A percentile compares a stretch with the other conserved stretches of the same genome.
Evolutionary conservation across 73 alveolate species (phyloP).

Genomic region (Paramecium tetraurelia): DNA sequence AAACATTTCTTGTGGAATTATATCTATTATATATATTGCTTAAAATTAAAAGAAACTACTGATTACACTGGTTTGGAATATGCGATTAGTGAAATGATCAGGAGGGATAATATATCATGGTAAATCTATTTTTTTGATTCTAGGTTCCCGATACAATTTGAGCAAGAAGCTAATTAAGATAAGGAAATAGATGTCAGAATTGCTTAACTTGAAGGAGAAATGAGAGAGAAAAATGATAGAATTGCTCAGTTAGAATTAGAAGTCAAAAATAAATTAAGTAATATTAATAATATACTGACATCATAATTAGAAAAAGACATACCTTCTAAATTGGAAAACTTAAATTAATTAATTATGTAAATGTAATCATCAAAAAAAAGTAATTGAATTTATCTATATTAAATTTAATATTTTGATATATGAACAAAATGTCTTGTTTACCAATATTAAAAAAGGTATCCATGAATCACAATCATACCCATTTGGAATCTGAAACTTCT

Average conservation of each 20-base stretch:
- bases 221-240: background rate
- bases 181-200: background rate
- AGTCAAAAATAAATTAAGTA: background rate
- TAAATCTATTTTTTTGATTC: background rate
- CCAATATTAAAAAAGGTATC: background rate
- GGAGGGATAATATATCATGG: constrained; percentile 51
- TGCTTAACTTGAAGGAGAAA: background rate
- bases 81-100: constrained; percentile 41
- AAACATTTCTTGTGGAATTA: constrained; percentile 60
- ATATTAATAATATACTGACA: background rate
- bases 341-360: background rate
- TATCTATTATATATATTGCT: constrained; percentile 37
- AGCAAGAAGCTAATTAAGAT: background rate
- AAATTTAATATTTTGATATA: background rate
- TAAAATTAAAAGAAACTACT: constrained; percentile 44
- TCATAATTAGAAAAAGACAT: background rate
- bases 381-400: background rate
- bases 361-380: background rate
- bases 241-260: background rate
- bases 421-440: background rate
- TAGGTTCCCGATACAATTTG: background rate
- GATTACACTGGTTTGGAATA: constrained; percentile 63
- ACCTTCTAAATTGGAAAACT: background rate
- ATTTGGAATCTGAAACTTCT: background rate
- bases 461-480: background rate